Conservation (phyloP, 768 basidiomycete genomes). For the Rhodotorula kratochvilovae region DNA sequence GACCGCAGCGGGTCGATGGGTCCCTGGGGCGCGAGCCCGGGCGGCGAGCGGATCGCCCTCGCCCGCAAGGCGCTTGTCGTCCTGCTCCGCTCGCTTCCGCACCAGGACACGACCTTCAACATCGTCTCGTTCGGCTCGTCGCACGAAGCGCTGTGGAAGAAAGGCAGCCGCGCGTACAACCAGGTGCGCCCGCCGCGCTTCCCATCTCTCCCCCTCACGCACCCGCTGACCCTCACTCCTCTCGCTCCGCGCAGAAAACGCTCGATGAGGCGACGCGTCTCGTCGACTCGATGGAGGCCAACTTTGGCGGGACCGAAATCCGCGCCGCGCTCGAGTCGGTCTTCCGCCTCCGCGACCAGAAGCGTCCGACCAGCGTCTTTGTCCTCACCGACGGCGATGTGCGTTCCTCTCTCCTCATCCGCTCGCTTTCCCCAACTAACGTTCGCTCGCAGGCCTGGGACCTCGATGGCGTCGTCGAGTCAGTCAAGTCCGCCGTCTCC, state of each 20-base stretch:
- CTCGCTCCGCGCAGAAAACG: constrained; percentile 2
- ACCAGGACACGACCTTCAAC: constrained; percentile 54
- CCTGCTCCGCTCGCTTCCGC: constrained; percentile 53
- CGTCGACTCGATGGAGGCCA: constrained; percentile 51
- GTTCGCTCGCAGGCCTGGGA: constrained; percentile 24
- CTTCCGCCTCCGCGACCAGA: constrained; percentile 47
- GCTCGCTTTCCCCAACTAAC: not conserved
- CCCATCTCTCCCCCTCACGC: constrained; percentile 39
- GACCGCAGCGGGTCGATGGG: constrained; percentile 61
- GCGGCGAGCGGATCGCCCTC: constrained; percentile 22
- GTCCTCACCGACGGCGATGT: constrained; percentile 60
- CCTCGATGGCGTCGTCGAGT: constrained; percentile 10
- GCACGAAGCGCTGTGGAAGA: constrained; percentile 48
- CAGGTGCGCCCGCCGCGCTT: constrained; percentile 11
- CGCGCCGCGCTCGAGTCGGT: constrained; percentile 50
- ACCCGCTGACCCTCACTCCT: not conserved
- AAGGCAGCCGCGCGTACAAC: constrained; percentile 7
- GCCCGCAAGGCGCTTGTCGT: constrained; percentile 52
- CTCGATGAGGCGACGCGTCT: constrained; percentile 44
- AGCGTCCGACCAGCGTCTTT: constrained; percentile 54
- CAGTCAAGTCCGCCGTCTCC: constrained; percentile 5
- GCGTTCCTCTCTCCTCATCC: not conserved
- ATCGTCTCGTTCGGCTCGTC: constrained; percentile 56
- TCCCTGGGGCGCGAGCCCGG: not conserved
- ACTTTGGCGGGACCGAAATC: constrained; percentile 58